phyloP scores from a whole-genome alignment of 2,329 filamentous ascomycete species.

The Diplodia sapinea region DNA sequence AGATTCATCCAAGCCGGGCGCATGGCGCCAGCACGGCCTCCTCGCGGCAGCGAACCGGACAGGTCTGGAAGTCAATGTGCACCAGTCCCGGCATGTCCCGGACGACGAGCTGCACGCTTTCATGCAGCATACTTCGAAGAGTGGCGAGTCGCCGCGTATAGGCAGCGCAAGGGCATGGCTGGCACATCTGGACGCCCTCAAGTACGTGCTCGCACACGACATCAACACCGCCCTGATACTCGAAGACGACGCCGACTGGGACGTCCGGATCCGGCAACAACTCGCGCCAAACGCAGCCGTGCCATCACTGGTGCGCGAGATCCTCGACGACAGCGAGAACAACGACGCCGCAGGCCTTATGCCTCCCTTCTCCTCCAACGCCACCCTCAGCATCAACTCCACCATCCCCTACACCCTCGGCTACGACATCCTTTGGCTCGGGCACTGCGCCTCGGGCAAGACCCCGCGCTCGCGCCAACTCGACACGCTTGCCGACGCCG shows the following conservation, averaged over 20 bases:
- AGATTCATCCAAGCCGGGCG: slow-evolving; percentile 16
- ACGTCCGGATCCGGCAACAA: slow-evolving; percentile 35
- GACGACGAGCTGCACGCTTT: slow-evolving; percentile 24
- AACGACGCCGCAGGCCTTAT: background rate
- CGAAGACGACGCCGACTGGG: slow-evolving; percentile 39
- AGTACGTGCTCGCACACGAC: slow-evolving; percentile 23
- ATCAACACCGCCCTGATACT: slow-evolving; percentile 35
- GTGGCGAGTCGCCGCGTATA: slow-evolving; percentile 1
- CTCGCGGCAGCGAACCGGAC: slow-evolving; percentile 22
- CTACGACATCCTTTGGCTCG: slow-evolving; percentile 47
- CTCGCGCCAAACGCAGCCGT: slow-evolving; percentile 30
- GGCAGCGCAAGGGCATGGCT: slow-evolving; percentile 30
- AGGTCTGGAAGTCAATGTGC: slow-evolving; percentile 25
- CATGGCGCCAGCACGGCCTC: slow-evolving; percentile 29
- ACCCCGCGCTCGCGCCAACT: slow-evolving; percentile 33
- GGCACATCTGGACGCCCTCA: slow-evolving; percentile 27
- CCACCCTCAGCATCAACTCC: slow-evolving; percentile 1
- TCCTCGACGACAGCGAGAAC: background rate
- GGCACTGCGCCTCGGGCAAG: slow-evolving; percentile 43
- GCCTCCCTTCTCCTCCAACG: background rate
- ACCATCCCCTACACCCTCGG: slow-evolving; percentile 41
- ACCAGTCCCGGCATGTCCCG: slow-evolving; percentile 17
- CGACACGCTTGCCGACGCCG: slow-evolving; percentile 27
- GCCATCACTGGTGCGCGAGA: slow-evolving; percentile 5
- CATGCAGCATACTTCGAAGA: slow-evolving; percentile 1